Conservation (phyloP, 179 eudicot genomes). For the Nepenthes alata region DNA sequence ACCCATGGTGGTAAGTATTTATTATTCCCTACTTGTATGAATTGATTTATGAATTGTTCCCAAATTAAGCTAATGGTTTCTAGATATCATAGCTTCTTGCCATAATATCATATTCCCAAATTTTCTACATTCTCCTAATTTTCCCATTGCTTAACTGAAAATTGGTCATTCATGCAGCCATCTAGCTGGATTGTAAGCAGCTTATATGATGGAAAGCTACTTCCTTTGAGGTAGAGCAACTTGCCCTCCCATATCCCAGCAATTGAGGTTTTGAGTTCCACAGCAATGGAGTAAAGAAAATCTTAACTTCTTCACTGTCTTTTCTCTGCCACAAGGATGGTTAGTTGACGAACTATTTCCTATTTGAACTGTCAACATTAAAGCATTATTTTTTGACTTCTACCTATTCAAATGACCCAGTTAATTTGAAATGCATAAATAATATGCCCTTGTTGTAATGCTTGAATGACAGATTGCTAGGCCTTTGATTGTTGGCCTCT, state of each 20-base stretch:
- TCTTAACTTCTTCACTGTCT: slow-evolving; percentile 16
- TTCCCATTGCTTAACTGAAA: neutral
- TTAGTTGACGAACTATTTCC: no score
- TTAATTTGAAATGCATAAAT: no score
- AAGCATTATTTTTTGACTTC: no score
- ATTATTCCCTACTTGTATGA: neutral
- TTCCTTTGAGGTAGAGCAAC: slow-evolving; percentile 30
- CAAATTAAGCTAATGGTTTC: neutral
- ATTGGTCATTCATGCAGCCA: slow-evolving; percentile 33
- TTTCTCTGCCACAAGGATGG: no score
- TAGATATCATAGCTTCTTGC: neutral
- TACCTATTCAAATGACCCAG: no score
- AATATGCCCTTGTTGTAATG: no score
- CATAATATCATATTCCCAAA: neutral
- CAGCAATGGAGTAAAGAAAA: slow-evolving; percentile 49
- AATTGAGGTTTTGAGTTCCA: slow-evolving; percentile 18
- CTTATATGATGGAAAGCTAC: slow-evolving; percentile 59
- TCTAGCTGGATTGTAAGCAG: slow-evolving; percentile 59
- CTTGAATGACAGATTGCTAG: no score
- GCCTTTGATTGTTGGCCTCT: no score
- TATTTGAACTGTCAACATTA: no score
- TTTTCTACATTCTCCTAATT: neutral
- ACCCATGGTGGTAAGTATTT: slow-evolving; percentile 45
- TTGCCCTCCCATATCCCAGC: slow-evolving; percentile 11
- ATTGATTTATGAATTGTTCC: no score